phyloP scores from a whole-genome alignment of 1,284 basidiomycete species.

The Phlebopus sp. region DNA sequence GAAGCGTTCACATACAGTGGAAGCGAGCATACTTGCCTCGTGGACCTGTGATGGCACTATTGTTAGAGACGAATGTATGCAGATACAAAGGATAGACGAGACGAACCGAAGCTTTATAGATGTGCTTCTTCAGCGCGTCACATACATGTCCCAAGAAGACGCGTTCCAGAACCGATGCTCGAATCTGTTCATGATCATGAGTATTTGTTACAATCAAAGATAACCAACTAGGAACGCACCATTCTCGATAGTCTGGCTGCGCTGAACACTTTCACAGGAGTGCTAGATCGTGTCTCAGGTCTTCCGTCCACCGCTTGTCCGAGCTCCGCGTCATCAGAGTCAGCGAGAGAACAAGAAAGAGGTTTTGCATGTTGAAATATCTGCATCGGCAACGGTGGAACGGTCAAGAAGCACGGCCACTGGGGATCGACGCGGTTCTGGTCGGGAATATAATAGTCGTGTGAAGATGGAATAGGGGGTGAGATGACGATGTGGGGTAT shows the following conservation, averaged over 20 bases:
- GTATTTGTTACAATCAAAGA: background rate
- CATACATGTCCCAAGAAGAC: constrained; percentile 33
- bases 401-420: constrained; percentile 21
- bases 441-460: constrained; percentile 34
- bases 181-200: constrained; percentile 25
- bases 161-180: constrained; percentile 33
- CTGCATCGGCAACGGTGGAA: constrained; percentile 12
- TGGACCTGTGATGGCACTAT: constrained; percentile 33
- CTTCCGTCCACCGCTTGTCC: too few relatives aligned
- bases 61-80: background rate
- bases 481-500: constrained; percentile 51
- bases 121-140: constrained; percentile 33
- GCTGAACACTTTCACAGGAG: background rate
- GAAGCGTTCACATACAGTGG: constrained; percentile 13
- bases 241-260: background rate
- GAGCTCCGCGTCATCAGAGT: too few relatives aligned
- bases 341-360: background rate
- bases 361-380: constrained; percentile 8
- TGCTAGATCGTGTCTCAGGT: too few relatives aligned
- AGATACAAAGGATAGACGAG: background rate
- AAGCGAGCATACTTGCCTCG: constrained; percentile 36
- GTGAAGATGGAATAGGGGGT: constrained; percentile 36
- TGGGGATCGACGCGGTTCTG: constrained; percentile 36
- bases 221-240: background rate
- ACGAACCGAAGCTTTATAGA: constrained; percentile 40